Evolutionary conservation across 2,329 filamentous ascomycete genomes (phyloP).

Genomic region (Nemania sp.): DNA sequence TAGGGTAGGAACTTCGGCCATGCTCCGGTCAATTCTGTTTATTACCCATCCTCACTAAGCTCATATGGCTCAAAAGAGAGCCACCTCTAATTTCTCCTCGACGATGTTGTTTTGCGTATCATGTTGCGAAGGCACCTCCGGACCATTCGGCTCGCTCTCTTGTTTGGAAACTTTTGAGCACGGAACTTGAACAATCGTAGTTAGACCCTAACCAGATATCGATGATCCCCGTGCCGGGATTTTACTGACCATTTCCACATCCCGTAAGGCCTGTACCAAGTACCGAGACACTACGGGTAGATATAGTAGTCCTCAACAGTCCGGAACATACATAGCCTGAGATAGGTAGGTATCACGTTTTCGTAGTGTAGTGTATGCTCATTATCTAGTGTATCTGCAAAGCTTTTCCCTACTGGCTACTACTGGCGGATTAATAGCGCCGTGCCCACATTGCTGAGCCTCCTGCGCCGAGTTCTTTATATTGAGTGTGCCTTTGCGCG

Average conservation of each 20-base stretch:
- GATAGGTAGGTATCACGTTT: too few relatives aligned
- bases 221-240: neutral
- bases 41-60: neutral
- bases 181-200: neutral
- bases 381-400: neutral
- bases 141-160: neutral
- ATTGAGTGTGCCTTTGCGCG: neutral
- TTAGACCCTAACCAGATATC: neutral
- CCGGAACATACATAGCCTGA: too few relatives aligned
- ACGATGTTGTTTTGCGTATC: neutral
- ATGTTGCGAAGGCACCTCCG: neutral
- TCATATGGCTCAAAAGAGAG: neutral
- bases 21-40: neutral
- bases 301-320: too few relatives aligned
- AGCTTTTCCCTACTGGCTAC: neutral
- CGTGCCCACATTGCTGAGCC: neutral
- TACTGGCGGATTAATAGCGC: neutral
- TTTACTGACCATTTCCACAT: neutral
- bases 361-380: too few relatives aligned
- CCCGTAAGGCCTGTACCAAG: neutral
- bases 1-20: neutral
- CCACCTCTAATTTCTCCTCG: neutral
- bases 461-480: neutral
- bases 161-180: neutral
- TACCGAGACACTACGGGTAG: too few relatives aligned